A percentile compares a stretch with the other conserved stretches of the same genome.
These are phyloP conservation scores for Tricholoma hemisulphureum DNA, from an alignment of 768 basidiomycete genomes.

Conservation along the genomic window DNA sequence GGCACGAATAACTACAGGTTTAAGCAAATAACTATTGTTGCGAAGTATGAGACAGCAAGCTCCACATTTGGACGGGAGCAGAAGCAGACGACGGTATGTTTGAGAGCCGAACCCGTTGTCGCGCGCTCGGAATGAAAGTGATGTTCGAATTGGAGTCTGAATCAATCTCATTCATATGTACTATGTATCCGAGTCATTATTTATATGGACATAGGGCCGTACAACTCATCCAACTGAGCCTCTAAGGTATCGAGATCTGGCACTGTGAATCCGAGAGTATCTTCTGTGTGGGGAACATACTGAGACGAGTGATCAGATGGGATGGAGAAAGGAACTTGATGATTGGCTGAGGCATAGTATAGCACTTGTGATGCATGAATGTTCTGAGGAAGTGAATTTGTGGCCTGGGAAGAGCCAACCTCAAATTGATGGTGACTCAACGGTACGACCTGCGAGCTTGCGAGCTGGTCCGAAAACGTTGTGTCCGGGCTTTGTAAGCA, in stretches of 20 bases:
- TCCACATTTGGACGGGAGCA: background rate
- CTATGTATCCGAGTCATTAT: background rate
- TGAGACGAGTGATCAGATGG: background rate
- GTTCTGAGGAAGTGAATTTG: background rate
- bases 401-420: background rate
- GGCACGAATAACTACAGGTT: background rate
- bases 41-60: no score
- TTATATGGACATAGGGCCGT: background rate
- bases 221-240: background rate
- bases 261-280: background rate
- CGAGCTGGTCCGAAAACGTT: no score
- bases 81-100: background rate
- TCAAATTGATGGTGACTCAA: no score
- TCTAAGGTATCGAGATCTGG: background rate
- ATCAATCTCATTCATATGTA: background rate
- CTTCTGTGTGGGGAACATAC: background rate
- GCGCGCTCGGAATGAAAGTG: no score
- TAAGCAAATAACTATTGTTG: background rate
- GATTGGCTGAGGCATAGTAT: background rate
- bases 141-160: no score
- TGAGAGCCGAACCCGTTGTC: no score
- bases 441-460: no score
- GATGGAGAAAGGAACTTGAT: background rate
- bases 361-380: background rate
- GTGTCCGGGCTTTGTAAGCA: no score